Evolutionary conservation across 2,329 filamentous ascomycete genomes (phyloP).

Genomic region (Nannizziopsis arthrosporioides): DNA sequence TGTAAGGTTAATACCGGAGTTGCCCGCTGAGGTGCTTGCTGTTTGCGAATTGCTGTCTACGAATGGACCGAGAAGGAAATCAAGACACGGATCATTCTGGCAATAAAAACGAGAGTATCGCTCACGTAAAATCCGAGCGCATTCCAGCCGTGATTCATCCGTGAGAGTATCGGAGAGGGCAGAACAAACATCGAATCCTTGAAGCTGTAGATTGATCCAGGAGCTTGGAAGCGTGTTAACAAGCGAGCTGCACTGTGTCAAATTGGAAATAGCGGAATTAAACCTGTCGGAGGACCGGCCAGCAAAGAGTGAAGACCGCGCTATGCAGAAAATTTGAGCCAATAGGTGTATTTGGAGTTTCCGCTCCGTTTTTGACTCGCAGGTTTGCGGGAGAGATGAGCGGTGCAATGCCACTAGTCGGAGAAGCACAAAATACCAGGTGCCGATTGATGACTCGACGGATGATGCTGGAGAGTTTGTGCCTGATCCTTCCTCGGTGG

Average conservation of each 20-base stretch:
- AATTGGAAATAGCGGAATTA: slow-evolving; percentile 20
- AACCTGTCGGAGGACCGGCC: slow-evolving; percentile 24
- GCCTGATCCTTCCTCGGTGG: neutral
- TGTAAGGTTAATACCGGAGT: slow-evolving; percentile 15
- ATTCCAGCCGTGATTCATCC: slow-evolving; percentile 34
- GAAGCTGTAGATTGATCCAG: slow-evolving; percentile 28
- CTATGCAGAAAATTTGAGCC: slow-evolving; percentile 31
- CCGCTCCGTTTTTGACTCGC: slow-evolving; percentile 18
- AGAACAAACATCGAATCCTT: slow-evolving; percentile 36
- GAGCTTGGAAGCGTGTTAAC: slow-evolving; percentile 20
- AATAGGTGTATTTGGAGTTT: slow-evolving; percentile 30
- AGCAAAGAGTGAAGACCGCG: slow-evolving; percentile 28
- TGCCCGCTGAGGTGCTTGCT: slow-evolving; percentile 18
- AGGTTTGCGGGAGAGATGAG: slow-evolving; percentile 23
- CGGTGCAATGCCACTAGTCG: slow-evolving; percentile 33
- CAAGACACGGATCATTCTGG: slow-evolving; percentile 30
- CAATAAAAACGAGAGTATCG: slow-evolving; percentile 30
- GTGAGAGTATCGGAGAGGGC: slow-evolving; percentile 35
- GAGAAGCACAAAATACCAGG: slow-evolving; percentile 34
- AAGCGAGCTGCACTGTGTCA: slow-evolving; percentile 15
- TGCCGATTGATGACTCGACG: slow-evolving; percentile 20
- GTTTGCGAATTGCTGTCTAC: slow-evolving; percentile 21
- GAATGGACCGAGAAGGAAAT: slow-evolving; percentile 34
- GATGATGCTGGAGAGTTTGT: neutral
- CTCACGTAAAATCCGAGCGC: slow-evolving; percentile 34